A percentile compares a stretch with the other conserved stretches of the same genome.
phyloP scores from a whole-genome alignment of 2,329 filamentous ascomycete genomes.

The Beauveria sp. region DNA sequence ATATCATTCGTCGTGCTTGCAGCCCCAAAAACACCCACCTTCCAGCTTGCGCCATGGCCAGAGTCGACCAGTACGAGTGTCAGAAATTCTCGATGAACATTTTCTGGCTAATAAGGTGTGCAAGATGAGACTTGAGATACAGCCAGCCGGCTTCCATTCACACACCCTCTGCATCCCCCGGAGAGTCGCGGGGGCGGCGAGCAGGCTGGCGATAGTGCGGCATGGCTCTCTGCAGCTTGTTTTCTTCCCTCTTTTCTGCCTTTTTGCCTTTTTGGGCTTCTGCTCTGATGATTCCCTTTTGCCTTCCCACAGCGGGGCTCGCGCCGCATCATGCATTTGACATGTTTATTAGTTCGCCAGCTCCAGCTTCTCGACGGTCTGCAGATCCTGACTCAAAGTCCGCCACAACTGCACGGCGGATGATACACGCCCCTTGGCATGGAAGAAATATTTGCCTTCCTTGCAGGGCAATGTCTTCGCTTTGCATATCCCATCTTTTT shows the following conservation, averaged over 20 bases:
- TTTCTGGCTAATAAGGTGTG: slow-evolving; percentile 5
- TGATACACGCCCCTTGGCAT: slow-evolving; percentile 6
- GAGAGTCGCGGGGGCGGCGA: background rate
- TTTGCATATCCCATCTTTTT: background rate
- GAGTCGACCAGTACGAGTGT: background rate
- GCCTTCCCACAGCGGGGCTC: background rate
- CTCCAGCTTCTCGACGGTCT: background rate
- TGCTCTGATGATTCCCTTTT: background rate
- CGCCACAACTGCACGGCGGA: slow-evolving; percentile 7
- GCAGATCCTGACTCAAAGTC: slow-evolving; percentile 10
- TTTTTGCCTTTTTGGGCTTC: background rate
- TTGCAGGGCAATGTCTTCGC: background rate
- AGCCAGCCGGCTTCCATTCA: background rate
- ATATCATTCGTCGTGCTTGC: background rate
- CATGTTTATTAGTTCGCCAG: slow-evolving; percentile 4
- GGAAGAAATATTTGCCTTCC: background rate
- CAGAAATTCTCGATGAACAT: background rate
- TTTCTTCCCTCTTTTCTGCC: too few species aligned
- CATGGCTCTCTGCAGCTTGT: background rate
- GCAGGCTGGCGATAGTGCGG: background rate
- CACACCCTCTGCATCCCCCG: background rate
- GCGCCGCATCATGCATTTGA: slow-evolving; percentile 1
- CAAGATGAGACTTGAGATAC: background rate
- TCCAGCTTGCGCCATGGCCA: background rate
- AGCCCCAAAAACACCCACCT: background rate